Evolutionary conservation across 306 rosid species (phyloP).

Genomic region (Datisca glomerata): DNA sequence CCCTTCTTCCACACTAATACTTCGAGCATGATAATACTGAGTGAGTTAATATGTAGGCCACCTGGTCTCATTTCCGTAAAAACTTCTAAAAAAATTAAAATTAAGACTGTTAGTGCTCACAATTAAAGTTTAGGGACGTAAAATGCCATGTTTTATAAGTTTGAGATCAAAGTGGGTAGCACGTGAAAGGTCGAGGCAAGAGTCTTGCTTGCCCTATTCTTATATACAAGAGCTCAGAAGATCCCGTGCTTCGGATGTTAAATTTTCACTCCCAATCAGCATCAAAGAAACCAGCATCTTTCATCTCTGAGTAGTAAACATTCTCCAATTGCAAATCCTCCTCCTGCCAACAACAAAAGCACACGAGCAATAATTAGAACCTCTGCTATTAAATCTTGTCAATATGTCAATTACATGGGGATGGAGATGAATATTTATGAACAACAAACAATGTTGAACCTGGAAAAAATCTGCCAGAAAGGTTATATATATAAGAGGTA

Average conservation of each 20-base stretch:
- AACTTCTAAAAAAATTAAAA: too few relatives aligned
- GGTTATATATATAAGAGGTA: slow-evolving; percentile 69
- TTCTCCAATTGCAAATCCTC: slow-evolving; percentile 74
- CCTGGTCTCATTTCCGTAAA: too few relatives aligned
- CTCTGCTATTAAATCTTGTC: background rate
- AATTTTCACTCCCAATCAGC: slow-evolving; percentile 62
- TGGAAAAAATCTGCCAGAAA: slow-evolving; percentile 88
- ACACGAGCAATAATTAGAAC: background rate
- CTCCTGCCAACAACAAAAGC: slow-evolving; percentile 29
- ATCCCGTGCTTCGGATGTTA: background rate
- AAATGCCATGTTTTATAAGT: too few relatives aligned
- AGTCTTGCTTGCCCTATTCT: too few relatives aligned
- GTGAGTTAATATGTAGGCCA: too few relatives aligned
- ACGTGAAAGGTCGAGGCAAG: too few relatives aligned
- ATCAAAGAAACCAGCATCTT: slow-evolving; percentile 93
- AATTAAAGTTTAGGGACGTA: too few relatives aligned
- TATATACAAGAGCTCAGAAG: background rate
- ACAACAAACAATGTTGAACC: slow-evolving; percentile 23
- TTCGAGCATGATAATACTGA: too few relatives aligned
- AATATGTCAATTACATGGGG: background rate
- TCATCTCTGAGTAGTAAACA: slow-evolving; percentile 90
- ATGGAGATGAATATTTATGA: background rate
- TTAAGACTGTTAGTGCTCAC: too few relatives aligned
- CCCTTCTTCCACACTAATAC: too few relatives aligned
- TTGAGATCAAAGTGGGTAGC: too few relatives aligned